phyloP scores from a whole-genome alignment of 306 rosid genomes.

The Quercus ilex region DNA sequence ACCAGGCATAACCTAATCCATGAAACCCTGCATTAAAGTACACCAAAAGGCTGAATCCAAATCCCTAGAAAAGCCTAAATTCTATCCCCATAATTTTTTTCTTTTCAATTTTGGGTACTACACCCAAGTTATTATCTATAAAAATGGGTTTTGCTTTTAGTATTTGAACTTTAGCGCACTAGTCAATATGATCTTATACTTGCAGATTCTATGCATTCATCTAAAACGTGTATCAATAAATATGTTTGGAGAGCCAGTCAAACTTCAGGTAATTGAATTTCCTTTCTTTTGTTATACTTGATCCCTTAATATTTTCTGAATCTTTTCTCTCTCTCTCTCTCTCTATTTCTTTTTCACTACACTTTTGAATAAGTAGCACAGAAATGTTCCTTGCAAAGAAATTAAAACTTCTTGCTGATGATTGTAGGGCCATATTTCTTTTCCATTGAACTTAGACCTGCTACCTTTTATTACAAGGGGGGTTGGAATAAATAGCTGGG shows the following conservation, averaged over 20 bases:
- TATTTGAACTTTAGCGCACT: background rate
- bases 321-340: too few species aligned
- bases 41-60: background rate
- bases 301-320: background rate
- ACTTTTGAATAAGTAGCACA: background rate
- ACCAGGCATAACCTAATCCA: background rate
- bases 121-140: background rate
- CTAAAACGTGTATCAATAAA: constrained; percentile 67
- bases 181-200: constrained; percentile 17
- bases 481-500: constrained; percentile 45
- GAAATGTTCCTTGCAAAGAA: background rate
- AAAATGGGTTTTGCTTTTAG: constrained; percentile 5
- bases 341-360: background rate
- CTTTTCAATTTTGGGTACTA: background rate
- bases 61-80: background rate
- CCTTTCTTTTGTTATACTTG: constrained; percentile 14
- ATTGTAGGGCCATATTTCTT: constrained; percentile 76
- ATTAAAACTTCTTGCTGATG: constrained; percentile 9
- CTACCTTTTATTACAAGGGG: constrained; percentile 59
- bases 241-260: constrained; percentile 57
- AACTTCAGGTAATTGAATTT: constrained; percentile 57
- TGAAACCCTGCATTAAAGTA: background rate
- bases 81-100: background rate
- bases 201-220: constrained; percentile 85
- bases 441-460: constrained; percentile 72